Evolutionary conservation across 768 basidiomycete genomes (phyloP), one percentile per base, ranked within the genome.

Genomic region (Candolleomyces efflorescens): DNA sequence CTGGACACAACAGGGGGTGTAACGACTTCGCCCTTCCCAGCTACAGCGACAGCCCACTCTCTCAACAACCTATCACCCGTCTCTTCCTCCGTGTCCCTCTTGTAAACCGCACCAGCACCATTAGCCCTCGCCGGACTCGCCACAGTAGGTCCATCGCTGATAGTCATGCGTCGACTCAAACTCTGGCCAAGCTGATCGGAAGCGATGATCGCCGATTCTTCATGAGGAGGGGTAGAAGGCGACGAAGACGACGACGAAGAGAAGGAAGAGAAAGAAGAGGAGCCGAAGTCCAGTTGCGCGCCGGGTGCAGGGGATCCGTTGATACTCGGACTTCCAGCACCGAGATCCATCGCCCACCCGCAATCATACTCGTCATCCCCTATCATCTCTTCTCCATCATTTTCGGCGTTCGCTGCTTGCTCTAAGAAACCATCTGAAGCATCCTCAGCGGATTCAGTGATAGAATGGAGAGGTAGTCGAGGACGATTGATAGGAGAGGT

Each of bases 41-140:
- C 45, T 23, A 55, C 41, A 38, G 48, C 41, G 11, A 51, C 48
- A 37, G 46, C 55, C 55, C 55, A 57, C 48, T 57, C 55, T 24
- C 45, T 57, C 46, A 37, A 20, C 15, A 57, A n/a, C 23, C 55
- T 47, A 13, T 57, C 37, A 2, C 24, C 55, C 27, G 55, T 43
- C 36, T 44, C 55, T 3, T 24, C 24, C 24, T 23, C 12, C 5
- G 39, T 10, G 3, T 47, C 55, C n/a, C 49, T 24, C 27, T 50
- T 50, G 24, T 50, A 50, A 5, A 50, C 27, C 6, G 49, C 49
- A 6, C 49, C 49, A 50, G 49, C 49, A 2, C 49, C 49, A 13
- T 44, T 44, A 17, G 41, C 27, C 27, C 9, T 27, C 27, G 27
- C 27, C 27, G 27, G 3, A 27, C 27, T 27, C 4, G 27, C 4